Conservation (phyloP, 768 basidiomycete genomes). For the Artomyces pyxidatus region DNA sequence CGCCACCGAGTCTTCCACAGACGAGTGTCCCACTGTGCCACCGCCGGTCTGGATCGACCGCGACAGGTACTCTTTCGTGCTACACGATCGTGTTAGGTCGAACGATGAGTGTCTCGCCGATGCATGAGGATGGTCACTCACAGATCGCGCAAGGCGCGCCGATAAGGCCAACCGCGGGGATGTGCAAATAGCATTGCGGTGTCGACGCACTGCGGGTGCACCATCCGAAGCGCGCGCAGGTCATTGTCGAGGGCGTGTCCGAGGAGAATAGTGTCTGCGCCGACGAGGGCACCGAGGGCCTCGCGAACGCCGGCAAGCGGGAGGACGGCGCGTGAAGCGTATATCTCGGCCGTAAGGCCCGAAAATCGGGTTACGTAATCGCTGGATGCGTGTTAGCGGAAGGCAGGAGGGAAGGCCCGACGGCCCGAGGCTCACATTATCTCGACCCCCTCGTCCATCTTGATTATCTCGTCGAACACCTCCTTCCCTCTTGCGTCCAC, state of each 20-base stretch:
- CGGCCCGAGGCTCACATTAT: slow-evolving; percentile 75
- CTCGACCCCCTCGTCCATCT: slow-evolving; percentile 74
- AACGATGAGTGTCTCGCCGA: slow-evolving; percentile 1
- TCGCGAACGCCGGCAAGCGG: slow-evolving; percentile 59
- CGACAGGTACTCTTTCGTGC: slow-evolving; percentile 76
- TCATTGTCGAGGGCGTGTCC: slow-evolving; percentile 95
- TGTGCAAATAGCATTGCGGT: slow-evolving; percentile 88
- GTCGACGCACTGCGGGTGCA: slow-evolving; percentile 82
- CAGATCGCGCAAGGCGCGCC: slow-evolving; percentile 78
- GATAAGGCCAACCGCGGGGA: slow-evolving; percentile 62
- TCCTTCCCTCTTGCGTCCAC: slow-evolving; percentile 67
- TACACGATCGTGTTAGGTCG: slow-evolving; percentile 22
- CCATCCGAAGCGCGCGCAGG: slow-evolving; percentile 78
- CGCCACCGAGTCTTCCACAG: slow-evolving; percentile 81
- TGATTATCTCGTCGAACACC: slow-evolving; percentile 76
- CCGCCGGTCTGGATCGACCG: slow-evolving; percentile 77
- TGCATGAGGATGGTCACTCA: slow-evolving; percentile 24
- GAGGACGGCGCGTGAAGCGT: slow-evolving; percentile 49
- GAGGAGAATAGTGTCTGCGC: slow-evolving; percentile 76
- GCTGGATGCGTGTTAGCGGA: slow-evolving; percentile 29
- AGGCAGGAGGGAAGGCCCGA: slow-evolving; percentile 11
- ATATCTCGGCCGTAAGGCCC: slow-evolving; percentile 56
- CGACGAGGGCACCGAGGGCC: slow-evolving; percentile 64
- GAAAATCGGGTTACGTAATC: slow-evolving; percentile 93
- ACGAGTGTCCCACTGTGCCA: slow-evolving; percentile 74